Base-by-base conservation (phyloP, 345 rosid genomes). In the Corchorus olitorius region DNA sequence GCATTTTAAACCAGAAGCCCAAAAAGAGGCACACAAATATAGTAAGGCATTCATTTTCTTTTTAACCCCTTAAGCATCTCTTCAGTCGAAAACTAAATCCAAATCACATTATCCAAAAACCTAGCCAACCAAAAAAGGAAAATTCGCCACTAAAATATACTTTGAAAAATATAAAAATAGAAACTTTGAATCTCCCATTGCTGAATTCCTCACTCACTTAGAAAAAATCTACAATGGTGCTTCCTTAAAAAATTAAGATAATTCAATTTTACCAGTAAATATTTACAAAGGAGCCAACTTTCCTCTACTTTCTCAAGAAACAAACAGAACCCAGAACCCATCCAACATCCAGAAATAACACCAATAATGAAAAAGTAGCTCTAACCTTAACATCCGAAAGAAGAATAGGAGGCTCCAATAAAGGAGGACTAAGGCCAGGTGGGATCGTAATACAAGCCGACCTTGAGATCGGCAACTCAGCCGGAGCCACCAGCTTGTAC, bases 381-480 rank as follows among this genome's bases (percentile, higher is more conserved):
- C 82, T 17, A 33, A 89, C 99, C 99, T 97, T 97, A 65, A 92
- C 81, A 75, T 92, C 90, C 64, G 98, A 94, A 65, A 97, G 92
- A 67, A 97, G 87, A 77, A 97, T 95, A 5, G 99, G 99, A 65
- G 99, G 92, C 79, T 97, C 98, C 80, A 97, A 72, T 77, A 92
- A 94, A 7, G 99, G 88, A 53, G 99, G 98, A 74, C 97, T 94
- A 74, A 90, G 86, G 10, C 95, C 97, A 11, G 97, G 94, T 71
- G 97, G 97, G 83, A 92, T 85, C 78, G 89, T 86, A 75, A 91
- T 86, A 72, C 90, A 89, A 49, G 90, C 65, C 8, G 94, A 86
- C 84, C 99, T 84, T 56, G 97, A 94, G 94, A 94, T 97, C 90
- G 99, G 98, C 52, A 97, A 91, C 93, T 90, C 94, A 20, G 98